A percentile compares a stretch with the other conserved stretches of the same genome.
Conservation (phyloP, 176 grass and related monocot genomes). For the Neostapfia colusana region DNA sequence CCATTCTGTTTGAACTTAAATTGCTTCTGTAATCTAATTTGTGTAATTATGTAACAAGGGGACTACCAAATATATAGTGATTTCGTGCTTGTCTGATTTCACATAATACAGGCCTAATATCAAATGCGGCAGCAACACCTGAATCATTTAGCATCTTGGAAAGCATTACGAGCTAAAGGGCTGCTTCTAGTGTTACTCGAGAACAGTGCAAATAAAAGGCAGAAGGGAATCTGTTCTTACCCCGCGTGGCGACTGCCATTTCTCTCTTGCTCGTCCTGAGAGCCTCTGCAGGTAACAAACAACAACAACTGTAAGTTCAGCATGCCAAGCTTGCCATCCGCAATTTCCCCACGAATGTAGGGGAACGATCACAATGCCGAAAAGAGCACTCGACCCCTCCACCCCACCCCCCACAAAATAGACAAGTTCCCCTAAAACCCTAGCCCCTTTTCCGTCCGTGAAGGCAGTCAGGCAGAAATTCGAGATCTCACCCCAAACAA, state of each 20-base stretch:
- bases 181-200: not conserved
- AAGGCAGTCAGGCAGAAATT: constrained; percentile 10
- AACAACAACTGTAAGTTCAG: not conserved
- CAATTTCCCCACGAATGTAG: not conserved
- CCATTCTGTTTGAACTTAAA: not conserved
- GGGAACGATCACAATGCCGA: not conserved
- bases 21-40: not conserved
- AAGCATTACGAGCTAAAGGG: constrained; percentile 20
- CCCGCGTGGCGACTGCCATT: constrained; percentile 80
- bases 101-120: not conserved
- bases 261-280: constrained; percentile 96
- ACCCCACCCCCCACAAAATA: not conserved
- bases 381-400: not conserved
- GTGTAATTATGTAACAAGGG: not conserved
- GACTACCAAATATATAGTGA: not conserved
- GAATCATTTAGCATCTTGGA: not conserved
- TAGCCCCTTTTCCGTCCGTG: constrained; percentile 5
- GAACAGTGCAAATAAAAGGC: not conserved
- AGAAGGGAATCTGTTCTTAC: constrained; percentile 40
- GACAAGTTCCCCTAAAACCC: constrained; percentile 27
- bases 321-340: constrained; percentile 2
- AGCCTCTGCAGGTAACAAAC: constrained; percentile 56
- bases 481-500: not conserved
- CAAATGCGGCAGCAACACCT: not conserved
- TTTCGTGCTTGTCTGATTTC: not conserved